Percentiles rank a stretch among this genome's conserved stretches.
Conservation (phyloP, 73 alveolate genomes). For the Paramecium bursaria region DNA sequence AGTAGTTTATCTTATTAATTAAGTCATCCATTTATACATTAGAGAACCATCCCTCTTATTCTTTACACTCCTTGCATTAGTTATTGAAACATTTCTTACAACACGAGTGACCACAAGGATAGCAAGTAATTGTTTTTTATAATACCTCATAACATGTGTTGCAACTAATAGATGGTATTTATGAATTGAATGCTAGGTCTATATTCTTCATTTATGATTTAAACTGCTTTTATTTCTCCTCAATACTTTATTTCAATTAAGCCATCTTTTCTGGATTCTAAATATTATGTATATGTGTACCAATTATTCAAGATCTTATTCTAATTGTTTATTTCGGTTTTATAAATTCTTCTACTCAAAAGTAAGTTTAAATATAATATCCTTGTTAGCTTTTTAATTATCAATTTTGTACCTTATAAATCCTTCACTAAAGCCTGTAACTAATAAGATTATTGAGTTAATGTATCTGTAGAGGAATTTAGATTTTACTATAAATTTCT, state of each 20-base stretch:
- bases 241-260: not conserved
- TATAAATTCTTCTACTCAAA: slow-evolving; percentile 13
- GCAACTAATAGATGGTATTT: slow-evolving; percentile 21
- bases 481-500: slow-evolving; percentile 6
- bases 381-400: not conserved
- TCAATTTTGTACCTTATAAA: not conserved
- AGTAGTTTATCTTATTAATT: not conserved
- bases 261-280: slow-evolving; percentile 54
- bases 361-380: not conserved
- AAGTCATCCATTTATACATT: not conserved
- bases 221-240: slow-evolving; percentile 28
- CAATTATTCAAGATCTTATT: slow-evolving; percentile 22
- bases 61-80: not conserved
- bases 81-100: slow-evolving; percentile 49
- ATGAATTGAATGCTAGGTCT: slow-evolving; percentile 18
- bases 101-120: slow-evolving; percentile 55
- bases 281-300: not conserved
- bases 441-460: not conserved
- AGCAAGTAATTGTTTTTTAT: slow-evolving; percentile 37
- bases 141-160: slow-evolving; percentile 9
- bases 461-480: not conserved
- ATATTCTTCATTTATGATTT: slow-evolving; percentile 21
- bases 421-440: not conserved
- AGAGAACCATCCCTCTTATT: not conserved
- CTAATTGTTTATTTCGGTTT: not conserved